Conservation (phyloP, 805 yeast genomes). For the Teunomyces kruisii region DNA sequence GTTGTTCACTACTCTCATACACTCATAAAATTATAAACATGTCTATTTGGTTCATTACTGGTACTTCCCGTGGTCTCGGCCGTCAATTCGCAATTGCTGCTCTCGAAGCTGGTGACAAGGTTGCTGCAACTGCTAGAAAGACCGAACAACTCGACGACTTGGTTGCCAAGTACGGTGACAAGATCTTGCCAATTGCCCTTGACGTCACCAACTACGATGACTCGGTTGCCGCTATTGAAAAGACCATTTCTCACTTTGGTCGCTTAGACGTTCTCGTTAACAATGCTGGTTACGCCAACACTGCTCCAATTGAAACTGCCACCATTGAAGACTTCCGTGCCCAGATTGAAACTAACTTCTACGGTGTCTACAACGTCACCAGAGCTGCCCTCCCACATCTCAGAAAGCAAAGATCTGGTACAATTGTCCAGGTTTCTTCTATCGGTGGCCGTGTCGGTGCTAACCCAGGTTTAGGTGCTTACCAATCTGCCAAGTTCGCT, state of each 20-base stretch:
- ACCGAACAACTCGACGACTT: not conserved
- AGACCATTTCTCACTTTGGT: not conserved
- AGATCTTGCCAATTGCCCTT: not conserved
- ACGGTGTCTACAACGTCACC: not conserved
- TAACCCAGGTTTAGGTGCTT: not conserved
- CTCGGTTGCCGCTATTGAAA: not conserved
- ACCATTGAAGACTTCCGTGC: not conserved
- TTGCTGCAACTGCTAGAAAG: conserved; percentile 1
- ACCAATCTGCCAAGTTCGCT: not conserved
- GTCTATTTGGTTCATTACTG: not conserved
- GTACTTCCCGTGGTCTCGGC: not conserved
- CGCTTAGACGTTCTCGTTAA: not conserved
- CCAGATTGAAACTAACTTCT: not conserved
- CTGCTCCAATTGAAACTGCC: not conserved
- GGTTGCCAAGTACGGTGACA: not conserved
- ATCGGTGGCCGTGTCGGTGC: not conserved
- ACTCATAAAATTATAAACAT: not conserved
- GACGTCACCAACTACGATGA: not conserved
- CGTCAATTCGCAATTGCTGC: not conserved
- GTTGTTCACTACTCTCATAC: not conserved
- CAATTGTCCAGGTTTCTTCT: not conserved
- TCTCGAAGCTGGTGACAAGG: not conserved
- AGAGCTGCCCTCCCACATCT: not conserved
- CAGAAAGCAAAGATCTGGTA: not conserved
- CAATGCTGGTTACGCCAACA: conserved; percentile 1